A percentile compares a stretch with the other conserved stretches of the same genome.
These are phyloP conservation scores for Sporisorium reilianum DNA, from an alignment of 1,284 basidiomycete species.

Conservation along the genomic window DNA sequence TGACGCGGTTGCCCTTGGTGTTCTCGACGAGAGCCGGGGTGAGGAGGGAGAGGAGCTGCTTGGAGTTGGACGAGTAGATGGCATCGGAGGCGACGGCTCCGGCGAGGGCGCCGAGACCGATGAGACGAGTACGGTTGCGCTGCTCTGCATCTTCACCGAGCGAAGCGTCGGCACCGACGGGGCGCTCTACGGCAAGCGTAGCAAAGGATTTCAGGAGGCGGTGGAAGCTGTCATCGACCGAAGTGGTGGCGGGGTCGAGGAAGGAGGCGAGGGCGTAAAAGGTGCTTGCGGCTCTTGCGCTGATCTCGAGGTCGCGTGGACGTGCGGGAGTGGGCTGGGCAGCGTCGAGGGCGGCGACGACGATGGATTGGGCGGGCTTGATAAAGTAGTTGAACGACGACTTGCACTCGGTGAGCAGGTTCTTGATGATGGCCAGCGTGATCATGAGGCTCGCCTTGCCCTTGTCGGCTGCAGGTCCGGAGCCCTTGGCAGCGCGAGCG, in stretches of 20 bases:
- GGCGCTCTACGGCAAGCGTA: constrained; percentile 70
- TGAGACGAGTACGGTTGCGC: constrained; percentile 78
- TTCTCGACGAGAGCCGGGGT: constrained; percentile 81
- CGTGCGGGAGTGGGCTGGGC: constrained; percentile 70
- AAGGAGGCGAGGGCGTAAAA: constrained; percentile 94
- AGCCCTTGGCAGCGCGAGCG: constrained; percentile 76
- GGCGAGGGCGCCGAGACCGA: constrained; percentile 85
- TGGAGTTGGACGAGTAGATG: constrained; percentile 83
- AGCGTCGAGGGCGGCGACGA: constrained; percentile 77
- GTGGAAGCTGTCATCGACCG: constrained; percentile 77
- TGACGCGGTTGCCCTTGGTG: constrained; percentile 74
- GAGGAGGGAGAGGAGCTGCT: constrained; percentile 79
- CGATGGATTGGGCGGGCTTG: constrained; percentile 79
- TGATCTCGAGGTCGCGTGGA: constrained; percentile 81
- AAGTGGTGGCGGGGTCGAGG: constrained; percentile 76
- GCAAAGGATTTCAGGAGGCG: constrained; percentile 79
- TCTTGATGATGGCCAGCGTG: constrained; percentile 84
- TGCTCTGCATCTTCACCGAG: constrained; percentile 44
- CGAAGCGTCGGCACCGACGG: constrained; percentile 21
- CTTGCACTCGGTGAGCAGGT: constrained; percentile 89
- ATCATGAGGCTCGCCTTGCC: constrained; percentile 85
- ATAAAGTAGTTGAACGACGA: constrained; percentile 86
- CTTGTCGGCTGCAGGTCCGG: constrained; percentile 76
- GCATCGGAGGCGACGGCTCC: constrained; percentile 87
- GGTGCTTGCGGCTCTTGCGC: constrained; percentile 83